Percentiles rank a stretch among this genome's conserved stretches.
These are phyloP conservation scores for Yarrowia hollandica DNA, from an alignment of 805 yeast species.

Conservation along the genomic window DNA sequence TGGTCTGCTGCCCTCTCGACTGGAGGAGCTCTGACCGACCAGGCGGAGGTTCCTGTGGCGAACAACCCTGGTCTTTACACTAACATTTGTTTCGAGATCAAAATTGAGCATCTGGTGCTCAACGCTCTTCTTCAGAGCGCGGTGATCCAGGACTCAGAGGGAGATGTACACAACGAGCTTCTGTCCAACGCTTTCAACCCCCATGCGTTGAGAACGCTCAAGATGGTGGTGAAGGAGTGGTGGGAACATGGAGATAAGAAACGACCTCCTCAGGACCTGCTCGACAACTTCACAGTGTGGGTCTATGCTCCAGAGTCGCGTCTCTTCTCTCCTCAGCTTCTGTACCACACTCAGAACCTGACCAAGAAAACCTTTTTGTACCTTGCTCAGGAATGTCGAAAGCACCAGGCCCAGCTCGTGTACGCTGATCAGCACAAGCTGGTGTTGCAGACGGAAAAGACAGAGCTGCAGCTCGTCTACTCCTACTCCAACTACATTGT, in stretches of 20 bases:
- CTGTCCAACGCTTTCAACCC: conserved; percentile 83
- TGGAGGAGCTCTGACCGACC: conserved; percentile 77
- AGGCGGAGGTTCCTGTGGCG: conserved; percentile 66
- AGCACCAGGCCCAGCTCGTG: conserved; percentile 75
- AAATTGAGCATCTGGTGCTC: conserved; percentile 74
- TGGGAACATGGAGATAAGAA: conserved; percentile 85
- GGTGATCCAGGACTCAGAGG: conserved; percentile 82
- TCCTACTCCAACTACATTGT: conserved; percentile 86
- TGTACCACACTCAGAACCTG: conserved; percentile 83
- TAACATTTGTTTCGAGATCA: conserved; percentile 74
- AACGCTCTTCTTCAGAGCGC: conserved; percentile 86
- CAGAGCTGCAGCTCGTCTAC: conserved; percentile 79
- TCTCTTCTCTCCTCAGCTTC: conserved; percentile 74
- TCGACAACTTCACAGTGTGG: conserved; percentile 82
- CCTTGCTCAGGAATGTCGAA: conserved; percentile 71
- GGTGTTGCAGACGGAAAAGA: conserved; percentile 70
- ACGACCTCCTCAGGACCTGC: conserved; percentile 75
- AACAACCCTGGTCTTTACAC: conserved; percentile 79
- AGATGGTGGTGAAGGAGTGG: conserved; percentile 80
- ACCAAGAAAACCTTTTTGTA: conserved; percentile 81
- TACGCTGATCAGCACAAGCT: conserved; percentile 78
- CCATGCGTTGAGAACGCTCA: conserved; percentile 67
- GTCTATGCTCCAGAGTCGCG: conserved; percentile 71
- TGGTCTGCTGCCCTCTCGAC: conserved; percentile 86
- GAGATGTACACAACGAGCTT: conserved; percentile 45